Base-by-base conservation (phyloP, 306 rosid genomes). In the Castanea sativa region DNA sequence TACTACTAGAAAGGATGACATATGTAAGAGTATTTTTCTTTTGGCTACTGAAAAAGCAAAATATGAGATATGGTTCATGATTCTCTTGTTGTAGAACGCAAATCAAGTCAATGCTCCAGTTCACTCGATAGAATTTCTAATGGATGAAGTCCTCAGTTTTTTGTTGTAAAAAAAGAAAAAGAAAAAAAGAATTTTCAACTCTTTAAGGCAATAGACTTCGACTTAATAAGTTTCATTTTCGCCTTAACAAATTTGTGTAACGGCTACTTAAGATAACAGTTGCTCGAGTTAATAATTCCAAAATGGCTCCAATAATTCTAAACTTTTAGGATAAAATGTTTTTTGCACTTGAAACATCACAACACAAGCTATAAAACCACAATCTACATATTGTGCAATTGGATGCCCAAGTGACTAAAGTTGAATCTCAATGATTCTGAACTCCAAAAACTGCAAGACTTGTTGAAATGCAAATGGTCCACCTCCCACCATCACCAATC, bases 391-490 rank as follows among this genome's bases (percentile, higher is more conserved):
- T 27, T 76, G 69, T 32, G 81, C 77, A 76, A 81, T 51, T 75
- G 8, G 75, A 81, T 38, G 57, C 74, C 52, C 74, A 60, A 13
- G 57, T 15, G 53, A 25, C 64, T 57, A 38, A 32, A 63, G 15
- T 0, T 5, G 80, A 41, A 76, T 76, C 58, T 56, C 51, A 45
- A 58, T 16, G 52, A 76, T 58, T 76, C 75, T 49, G 25, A 57
- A 30, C 72, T 55, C 70, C 43, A 33, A 25, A 25, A 27, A 25
- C 12, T 12, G 68, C 35, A 61, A 4, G 3, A 5, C 6, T 69
- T 71, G 29, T 27, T 49, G 73, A 76, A 67, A 81, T 61, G 85
- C 78, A 71, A 25, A 76, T 52, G 78, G 78, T 76, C 63, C 78
- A 76, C 69, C 59, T 21, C 51, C 41, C 45, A 27, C 20, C 11